These are phyloP conservation scores for Kluyveromyces dobzhanskii DNA, from an alignment of 805 yeast genomes.

Conservation along the genomic window DNA sequence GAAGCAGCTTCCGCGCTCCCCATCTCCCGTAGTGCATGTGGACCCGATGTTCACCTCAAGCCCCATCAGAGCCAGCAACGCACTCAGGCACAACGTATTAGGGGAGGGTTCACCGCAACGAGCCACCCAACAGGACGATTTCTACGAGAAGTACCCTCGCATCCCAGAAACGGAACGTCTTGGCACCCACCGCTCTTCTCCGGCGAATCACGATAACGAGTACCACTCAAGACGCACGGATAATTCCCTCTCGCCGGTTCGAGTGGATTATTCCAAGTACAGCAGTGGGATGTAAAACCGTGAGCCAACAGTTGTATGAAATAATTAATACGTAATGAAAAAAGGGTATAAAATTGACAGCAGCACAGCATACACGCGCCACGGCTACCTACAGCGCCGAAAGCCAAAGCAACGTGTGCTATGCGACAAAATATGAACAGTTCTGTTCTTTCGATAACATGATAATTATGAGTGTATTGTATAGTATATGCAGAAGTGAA, in stretches of 20 bases:
- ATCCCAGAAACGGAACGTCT: constrained; percentile 26
- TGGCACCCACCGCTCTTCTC: constrained; percentile 1
- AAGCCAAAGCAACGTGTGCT: too few species aligned
- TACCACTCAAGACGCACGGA: constrained; percentile 7
- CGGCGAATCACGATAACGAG: not conserved
- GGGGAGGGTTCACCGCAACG: not conserved
- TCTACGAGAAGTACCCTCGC: constrained; percentile 25
- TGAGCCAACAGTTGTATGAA: too few species aligned
- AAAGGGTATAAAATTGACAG: too few species aligned
- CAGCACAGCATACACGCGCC: too few species aligned
- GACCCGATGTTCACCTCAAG: constrained; percentile 28
- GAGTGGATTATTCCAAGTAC: constrained; percentile 25
- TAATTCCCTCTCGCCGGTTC: constrained; percentile 23
- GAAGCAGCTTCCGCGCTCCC: constrained; percentile 26
- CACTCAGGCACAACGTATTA: not conserved
- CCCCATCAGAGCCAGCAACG: constrained; percentile 16
- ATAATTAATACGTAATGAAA: too few species aligned
- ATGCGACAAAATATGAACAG: too few species aligned
- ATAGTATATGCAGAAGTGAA: too few species aligned
- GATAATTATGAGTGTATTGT: too few species aligned
- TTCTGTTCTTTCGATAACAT: too few species aligned
- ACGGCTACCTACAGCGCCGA: too few species aligned
- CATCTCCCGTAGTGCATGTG: constrained; percentile 11
- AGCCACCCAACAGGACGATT: constrained; percentile 5
- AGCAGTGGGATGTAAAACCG: not conserved